Percentiles rank a stretch among this genome's conserved stretches.
These are phyloP conservation scores for Phytophthora meadii DNA, from an alignment of 352 stramenopile genomes.

Conservation along the genomic window DNA sequence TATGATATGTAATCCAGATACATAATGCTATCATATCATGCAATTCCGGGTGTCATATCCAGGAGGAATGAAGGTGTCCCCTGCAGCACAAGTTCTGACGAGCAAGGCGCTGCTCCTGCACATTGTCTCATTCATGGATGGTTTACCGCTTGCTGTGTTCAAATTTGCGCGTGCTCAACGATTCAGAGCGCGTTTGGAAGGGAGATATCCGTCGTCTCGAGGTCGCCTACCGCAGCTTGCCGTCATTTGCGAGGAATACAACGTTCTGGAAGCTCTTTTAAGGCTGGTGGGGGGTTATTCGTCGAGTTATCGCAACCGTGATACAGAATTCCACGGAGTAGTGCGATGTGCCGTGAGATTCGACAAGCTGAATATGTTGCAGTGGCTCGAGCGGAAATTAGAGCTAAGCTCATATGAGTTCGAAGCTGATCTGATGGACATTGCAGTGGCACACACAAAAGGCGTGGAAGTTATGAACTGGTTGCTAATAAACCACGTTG, in stretches of 20 bases:
- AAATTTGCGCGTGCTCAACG: constrained; percentile 29
- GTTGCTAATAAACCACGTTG: constrained; percentile 18
- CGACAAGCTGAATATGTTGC: constrained; percentile 27
- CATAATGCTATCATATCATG: too few species aligned
- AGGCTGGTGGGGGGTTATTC: constrained; percentile 14
- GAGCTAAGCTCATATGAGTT: constrained; percentile 28
- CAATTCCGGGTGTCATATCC: too few species aligned
- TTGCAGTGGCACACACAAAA: constrained; percentile 33
- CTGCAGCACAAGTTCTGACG: constrained; percentile 27
- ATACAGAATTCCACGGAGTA: constrained; percentile 35
- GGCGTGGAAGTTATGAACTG: constrained; percentile 36
- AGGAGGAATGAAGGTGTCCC: neutral
- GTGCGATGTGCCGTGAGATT: constrained; percentile 41
- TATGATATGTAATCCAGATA: too few species aligned
- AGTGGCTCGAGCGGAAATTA: constrained; percentile 35
- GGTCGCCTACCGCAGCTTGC: constrained; percentile 38
- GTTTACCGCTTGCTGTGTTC: constrained; percentile 29
- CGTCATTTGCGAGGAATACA: constrained; percentile 34
- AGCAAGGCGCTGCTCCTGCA: constrained; percentile 24
- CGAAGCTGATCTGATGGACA: constrained; percentile 39
- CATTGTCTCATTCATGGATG: constrained; percentile 39
- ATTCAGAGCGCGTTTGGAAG: constrained; percentile 31
- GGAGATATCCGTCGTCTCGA: constrained; percentile 30
- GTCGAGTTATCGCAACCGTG: constrained; percentile 14
- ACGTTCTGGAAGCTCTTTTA: constrained; percentile 25